Evolutionary conservation across 2,329 filamentous ascomycete genomes (phyloP), one percentile per base, ranked within the genome.

Genomic region (Tolypocladium pustulatum): DNA sequence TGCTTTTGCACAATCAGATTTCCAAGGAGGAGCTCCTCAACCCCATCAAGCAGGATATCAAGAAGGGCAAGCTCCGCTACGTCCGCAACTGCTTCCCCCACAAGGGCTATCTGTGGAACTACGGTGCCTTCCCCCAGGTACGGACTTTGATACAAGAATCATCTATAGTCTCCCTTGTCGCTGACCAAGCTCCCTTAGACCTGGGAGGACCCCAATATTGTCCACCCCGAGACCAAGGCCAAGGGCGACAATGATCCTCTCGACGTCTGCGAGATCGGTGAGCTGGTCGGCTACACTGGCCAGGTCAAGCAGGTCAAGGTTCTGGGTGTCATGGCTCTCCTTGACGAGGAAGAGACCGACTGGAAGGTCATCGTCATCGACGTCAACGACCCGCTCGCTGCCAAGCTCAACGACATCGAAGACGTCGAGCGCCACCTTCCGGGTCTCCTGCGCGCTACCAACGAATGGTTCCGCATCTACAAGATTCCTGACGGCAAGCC

Each of bases 381-480:
- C 75, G 80, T 97, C 75, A 96, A 97, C 80, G 94, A 99, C 81
- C 93, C 94, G 67, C 84, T 99, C 65, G 94, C 94, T 59, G 78
- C 90, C 72, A 96, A 96, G 86, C 89, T 99, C 74, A 93, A 99
- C 81, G 93, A 97, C 76, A 88, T 97, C 64, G 94, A 97, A 85
- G 94, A 99, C 74, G 94, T 99, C 68, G 94, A 99, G 85, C 88
- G 93, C 73, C 94, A 97, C 81, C 87, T 99, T 60, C 94, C 94
- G 61, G 94, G 94, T 69, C 90, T 99, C 61, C 85, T 99, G 75
- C 89, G 94, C 67, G 94, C 94, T 73, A 97, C 93, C 74, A 99
- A 99, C 74, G 94, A 99, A 83, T 99, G 94, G 94, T 99, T 99
- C 91, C 91, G 94, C 77, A 99, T 99, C 86, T 99, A 99, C 89